Base-by-base conservation (phyloP, 139 green algal genomes). In the Chlorella sp. region DNA sequence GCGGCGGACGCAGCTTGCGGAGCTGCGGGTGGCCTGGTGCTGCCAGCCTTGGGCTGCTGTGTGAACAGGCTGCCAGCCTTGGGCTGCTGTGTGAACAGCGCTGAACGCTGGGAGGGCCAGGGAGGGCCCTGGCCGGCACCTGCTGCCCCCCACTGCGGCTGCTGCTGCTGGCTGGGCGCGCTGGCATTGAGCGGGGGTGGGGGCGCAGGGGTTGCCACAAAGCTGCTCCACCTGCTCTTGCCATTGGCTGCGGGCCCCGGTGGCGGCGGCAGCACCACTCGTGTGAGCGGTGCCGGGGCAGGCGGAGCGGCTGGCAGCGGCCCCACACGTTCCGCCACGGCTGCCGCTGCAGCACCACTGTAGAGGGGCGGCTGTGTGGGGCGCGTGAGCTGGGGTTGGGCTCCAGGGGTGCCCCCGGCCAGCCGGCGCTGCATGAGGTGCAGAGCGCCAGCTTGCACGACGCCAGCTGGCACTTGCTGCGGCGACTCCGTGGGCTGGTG, bases 371-470 rank as follows among this genome's bases (percentile, higher is more conserved):
- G 75, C 16, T 76, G 57, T 19, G 28, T 42, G 48, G 40, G n/a
- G n/a, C n/a, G 28, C 30, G 26, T 28, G 48, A 26, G 81, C 81
- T 36, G 78, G 37, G 21, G 24, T 14, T 37, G 26, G 37, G 36
- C 15, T 12, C 2, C 61, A 60, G 14, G 26, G 21, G 3, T 32
- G 30, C 53, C 19, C 19, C 81, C 60, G 2, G 53, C 53, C 53
- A 53, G 18, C 19, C 81, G n/a, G 81, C 81, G 79, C 79, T 85
- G 79, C 79, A 85, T 85, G 42, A 40, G 32, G 30, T 68, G 42
- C 79, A 85, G 42, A 1, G 48, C 79, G 24, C 14, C 39, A 9
- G 78, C 24, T 32, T 5, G 5, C 9, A 5, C 48, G 9, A 16
- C 57, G 78, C 78, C 39, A 60, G 21, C 78, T 24, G 7, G 39